Evolutionary conservation across 495 filamentous ascomycete genomes (phyloP).

Genomic region (Podospora sp.): DNA sequence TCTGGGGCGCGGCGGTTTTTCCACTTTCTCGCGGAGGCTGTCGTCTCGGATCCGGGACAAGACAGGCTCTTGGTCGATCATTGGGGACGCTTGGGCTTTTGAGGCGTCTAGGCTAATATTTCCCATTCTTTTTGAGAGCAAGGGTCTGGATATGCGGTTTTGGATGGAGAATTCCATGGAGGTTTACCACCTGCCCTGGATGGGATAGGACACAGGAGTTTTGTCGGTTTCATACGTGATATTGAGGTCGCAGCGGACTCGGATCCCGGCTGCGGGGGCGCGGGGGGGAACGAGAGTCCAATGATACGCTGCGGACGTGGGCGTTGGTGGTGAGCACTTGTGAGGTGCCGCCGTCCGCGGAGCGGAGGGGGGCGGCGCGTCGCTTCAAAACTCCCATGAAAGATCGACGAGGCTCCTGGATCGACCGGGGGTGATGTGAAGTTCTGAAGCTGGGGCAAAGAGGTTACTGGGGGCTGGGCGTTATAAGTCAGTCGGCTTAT

Average conservation of each 20-base stretch:
- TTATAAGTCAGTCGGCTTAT: slow-evolving; percentile 1
- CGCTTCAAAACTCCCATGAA: background rate
- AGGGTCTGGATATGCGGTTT: no score
- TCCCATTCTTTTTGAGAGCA: background rate
- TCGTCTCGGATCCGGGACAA: background rate
- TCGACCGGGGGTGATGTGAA: background rate
- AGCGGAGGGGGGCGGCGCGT: slow-evolving; percentile 2
- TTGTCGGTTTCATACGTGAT: background rate
- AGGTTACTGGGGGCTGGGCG: background rate
- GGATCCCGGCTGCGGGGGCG: background rate
- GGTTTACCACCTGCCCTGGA: no score
- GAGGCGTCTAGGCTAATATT: background rate
- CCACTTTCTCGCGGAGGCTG: background rate
- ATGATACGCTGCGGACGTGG: background rate
- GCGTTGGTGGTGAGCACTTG: background rate
- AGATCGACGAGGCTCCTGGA: slow-evolving; percentile 17
- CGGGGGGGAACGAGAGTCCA: background rate
- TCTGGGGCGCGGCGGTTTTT: background rate
- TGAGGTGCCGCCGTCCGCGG: background rate
- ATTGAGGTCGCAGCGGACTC: background rate
- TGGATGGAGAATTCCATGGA: no score
- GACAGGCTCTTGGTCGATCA: background rate
- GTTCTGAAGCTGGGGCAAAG: background rate
- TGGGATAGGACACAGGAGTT: background rate
- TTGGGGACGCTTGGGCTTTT: background rate